phyloP scores from a whole-genome alignment of 1,284 basidiomycete genomes.

The Xerocomus amazonicus region DNA sequence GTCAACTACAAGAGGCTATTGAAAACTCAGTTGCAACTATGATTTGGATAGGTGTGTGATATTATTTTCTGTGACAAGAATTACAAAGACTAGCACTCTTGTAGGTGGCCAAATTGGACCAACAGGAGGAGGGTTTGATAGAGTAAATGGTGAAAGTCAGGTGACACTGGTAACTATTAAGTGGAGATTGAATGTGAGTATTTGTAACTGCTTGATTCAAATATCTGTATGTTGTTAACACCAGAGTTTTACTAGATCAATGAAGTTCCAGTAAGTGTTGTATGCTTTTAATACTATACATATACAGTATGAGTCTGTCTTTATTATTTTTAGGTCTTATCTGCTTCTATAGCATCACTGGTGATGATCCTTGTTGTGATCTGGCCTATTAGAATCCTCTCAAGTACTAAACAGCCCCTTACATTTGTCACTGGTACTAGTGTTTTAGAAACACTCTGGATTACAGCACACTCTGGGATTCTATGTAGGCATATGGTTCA shows the following conservation, averaged over 20 bases:
- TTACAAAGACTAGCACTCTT: not conserved
- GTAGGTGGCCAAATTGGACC: slow-evolving; percentile 3
- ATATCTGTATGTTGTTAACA: not conserved
- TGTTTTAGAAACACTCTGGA: slow-evolving; percentile 13
- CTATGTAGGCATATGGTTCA: slow-evolving; percentile 4
- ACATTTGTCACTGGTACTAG: slow-evolving; percentile 1
- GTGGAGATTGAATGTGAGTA: slow-evolving; percentile 17
- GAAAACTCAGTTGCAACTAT: not conserved
- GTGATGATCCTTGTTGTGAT: not conserved
- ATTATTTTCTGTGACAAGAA: too few relatives aligned
- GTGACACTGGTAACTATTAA: slow-evolving; percentile 1
- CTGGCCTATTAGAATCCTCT: not conserved
- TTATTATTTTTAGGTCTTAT: not conserved
- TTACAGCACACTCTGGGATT: slow-evolving; percentile 4
- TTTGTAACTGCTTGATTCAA: not conserved
- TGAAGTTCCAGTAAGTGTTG: slow-evolving; percentile 3
- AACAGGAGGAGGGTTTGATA: slow-evolving; percentile 9
- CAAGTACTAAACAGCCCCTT: not conserved
- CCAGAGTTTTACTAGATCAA: slow-evolving; percentile 4
- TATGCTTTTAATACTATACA: not conserved
- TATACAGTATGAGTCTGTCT: too few relatives aligned
- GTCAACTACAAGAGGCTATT: not conserved
- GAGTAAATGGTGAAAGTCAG: not conserved
- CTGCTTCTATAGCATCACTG: slow-evolving; percentile 12
- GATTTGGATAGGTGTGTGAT: slow-evolving; percentile 7